These are phyloP conservation scores for Echinosophora koreensis DNA, from an alignment of 306 rosid species.

Conservation along the genomic window DNA sequence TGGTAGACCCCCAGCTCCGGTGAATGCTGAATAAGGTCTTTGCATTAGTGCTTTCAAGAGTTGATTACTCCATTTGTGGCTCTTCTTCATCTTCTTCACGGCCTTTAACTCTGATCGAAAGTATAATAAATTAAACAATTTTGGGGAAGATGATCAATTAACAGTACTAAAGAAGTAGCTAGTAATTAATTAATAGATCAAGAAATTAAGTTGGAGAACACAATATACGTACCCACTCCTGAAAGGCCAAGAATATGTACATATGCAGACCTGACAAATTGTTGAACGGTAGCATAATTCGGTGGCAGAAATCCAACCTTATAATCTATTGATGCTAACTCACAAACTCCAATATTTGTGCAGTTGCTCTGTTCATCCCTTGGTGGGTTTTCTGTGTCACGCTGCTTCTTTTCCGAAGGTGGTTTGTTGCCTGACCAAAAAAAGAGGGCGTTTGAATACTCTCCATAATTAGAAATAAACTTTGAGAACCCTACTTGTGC, in stretches of 20 bases:
- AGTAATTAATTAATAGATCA: background rate
- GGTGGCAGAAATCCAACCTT: slow-evolving; percentile 39
- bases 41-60: slow-evolving; percentile 55
- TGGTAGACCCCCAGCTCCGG: slow-evolving; percentile 40
- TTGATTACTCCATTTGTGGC: slow-evolving; percentile 58
- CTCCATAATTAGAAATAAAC: too few relatives aligned
- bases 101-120: slow-evolving; percentile 32
- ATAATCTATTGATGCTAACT: background rate
- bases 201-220: background rate
- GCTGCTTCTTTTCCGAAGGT: background rate
- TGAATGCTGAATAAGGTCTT: slow-evolving; percentile 40
- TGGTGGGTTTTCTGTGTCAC: slow-evolving; percentile 38
- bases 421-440: background rate
- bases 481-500: too few relatives aligned
- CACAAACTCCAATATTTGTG: background rate
- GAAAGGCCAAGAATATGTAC: slow-evolving; percentile 39
- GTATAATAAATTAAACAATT: background rate
- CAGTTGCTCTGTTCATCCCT: background rate
- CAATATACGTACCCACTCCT: slow-evolving; percentile 53
- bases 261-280: slow-evolving; percentile 40
- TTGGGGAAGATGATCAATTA: background rate
- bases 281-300: slow-evolving; percentile 44
- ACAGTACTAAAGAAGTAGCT: background rate
- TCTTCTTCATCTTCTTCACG: slow-evolving; percentile 35
- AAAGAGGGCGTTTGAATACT: background rate